These are phyloP conservation scores for Cordyceps tenuipes DNA, from an alignment of 2,329 filamentous ascomycete genomes.

Conservation along the genomic window DNA sequence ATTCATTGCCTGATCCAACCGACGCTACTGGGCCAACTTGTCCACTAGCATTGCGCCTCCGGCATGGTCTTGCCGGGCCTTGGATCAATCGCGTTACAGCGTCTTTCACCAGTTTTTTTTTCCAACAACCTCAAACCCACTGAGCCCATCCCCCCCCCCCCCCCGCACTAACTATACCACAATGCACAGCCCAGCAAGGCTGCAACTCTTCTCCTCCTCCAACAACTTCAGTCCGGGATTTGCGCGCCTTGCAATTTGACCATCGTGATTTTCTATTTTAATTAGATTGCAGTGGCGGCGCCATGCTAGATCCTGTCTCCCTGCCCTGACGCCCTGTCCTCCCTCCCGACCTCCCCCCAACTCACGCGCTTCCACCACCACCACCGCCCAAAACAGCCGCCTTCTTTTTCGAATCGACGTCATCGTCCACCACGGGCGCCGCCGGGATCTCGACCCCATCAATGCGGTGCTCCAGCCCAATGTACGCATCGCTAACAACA, in stretches of 20 bases:
- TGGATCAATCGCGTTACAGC: background rate
- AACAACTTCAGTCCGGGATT: background rate
- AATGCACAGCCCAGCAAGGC: background rate
- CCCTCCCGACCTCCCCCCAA: no score
- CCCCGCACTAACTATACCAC: no score
- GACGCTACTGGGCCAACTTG: background rate
- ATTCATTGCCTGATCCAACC: background rate
- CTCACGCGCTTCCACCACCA: slow-evolving; percentile 11
- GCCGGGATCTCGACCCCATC: slow-evolving; percentile 44
- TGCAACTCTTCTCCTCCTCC: background rate
- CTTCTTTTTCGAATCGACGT: slow-evolving; percentile 34
- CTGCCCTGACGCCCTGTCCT: background rate
- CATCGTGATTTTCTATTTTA: background rate
- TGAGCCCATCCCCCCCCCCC: background rate
- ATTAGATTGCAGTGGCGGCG: background rate
- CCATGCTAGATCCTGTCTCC: background rate
- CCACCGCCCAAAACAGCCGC: background rate
- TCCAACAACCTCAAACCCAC: no score
- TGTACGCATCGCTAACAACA: slow-evolving; percentile 81
- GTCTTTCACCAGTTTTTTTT: background rate
- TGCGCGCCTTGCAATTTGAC: background rate
- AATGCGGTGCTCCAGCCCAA: slow-evolving; percentile 56
- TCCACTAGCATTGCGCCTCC: background rate
- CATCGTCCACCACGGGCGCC: slow-evolving; percentile 39
- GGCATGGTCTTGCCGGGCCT: background rate